These are phyloP conservation scores for Sporothrix variecibatus DNA, from an alignment of 2,329 filamentous ascomycete genomes.

Conservation along the genomic window DNA sequence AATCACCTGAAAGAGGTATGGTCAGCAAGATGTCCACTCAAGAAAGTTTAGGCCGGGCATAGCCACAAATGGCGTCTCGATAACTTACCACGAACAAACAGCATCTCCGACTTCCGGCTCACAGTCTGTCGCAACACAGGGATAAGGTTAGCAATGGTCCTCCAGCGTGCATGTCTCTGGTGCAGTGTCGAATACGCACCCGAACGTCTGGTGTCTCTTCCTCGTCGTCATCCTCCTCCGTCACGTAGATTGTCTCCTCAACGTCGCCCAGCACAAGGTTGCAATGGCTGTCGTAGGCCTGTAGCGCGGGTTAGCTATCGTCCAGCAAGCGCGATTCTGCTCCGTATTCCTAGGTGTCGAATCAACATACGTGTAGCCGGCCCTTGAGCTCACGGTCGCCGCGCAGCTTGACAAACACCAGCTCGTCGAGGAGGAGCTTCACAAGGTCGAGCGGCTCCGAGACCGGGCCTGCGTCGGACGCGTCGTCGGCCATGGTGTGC, in stretches of 20 bases:
- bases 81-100: conserved; percentile 86
- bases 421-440: conserved; percentile 88
- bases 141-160: neutral
- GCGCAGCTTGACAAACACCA: conserved; percentile 95
- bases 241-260: conserved; percentile 92
- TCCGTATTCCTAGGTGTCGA: neutral
- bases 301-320: conserved; percentile 15
- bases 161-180: too few relatives aligned
- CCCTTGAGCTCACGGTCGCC: conserved; percentile 96
- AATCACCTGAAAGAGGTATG: conserved; percentile 29
- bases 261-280: conserved; percentile 95
- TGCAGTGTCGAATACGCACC: conserved; percentile 48
- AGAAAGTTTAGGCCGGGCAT: too few relatives aligned
- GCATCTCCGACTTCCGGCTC: conserved; percentile 97
- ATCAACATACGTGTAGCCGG: conserved; percentile 68
- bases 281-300: conserved; percentile 99
- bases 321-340: neutral
- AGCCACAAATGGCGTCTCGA: too few relatives aligned
- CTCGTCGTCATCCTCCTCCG: conserved; percentile 82
- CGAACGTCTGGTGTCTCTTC: conserved; percentile 61
- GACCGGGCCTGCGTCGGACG: conserved; percentile 70
- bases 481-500: conserved; percentile 70
- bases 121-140: conserved; percentile 62
- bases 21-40: neutral
- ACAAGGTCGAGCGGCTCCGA: conserved; percentile 95